Conservation (phyloP, 345 rosid genomes). For the Eucalyptus erythrocorys region DNA sequence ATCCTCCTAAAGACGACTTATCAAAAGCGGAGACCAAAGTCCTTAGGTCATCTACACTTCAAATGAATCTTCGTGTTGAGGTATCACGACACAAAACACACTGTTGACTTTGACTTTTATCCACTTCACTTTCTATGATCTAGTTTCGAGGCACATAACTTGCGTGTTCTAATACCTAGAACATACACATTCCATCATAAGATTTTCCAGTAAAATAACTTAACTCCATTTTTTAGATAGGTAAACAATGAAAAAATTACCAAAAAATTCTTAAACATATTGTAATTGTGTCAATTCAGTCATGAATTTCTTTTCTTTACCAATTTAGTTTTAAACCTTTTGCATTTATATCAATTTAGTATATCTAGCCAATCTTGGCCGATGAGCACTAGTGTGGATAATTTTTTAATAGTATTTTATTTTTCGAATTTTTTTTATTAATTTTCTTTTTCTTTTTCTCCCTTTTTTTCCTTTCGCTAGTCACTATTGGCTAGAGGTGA, state of each 20-base stretch:
- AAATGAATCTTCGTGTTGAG: not conserved
- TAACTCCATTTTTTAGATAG: not conserved
- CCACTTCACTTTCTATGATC: not conserved
- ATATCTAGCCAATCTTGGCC: rapidly evolving
- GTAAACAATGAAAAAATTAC: not conserved
- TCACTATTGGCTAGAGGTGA: rapidly evolving
- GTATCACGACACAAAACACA: not conserved
- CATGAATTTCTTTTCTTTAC: rapidly evolving
- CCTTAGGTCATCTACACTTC: not conserved
- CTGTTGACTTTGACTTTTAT: not conserved
- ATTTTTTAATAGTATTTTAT: no score
- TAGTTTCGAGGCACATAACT: not conserved
- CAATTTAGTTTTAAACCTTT: rapidly evolving
- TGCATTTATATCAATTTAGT: no score
- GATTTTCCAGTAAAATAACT: not conserved
- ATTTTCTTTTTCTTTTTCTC: no score
- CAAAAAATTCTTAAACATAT: no score
- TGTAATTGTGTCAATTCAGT: rapidly evolving
- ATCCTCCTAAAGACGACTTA: not conserved
- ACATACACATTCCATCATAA: not conserved
- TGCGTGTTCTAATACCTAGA: not conserved
- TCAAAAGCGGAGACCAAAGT: not conserved
- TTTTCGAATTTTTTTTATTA: no score
- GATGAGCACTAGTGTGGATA: rapidly evolving
- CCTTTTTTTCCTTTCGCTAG: no score